Conservation (phyloP, 2,329 filamentous ascomycete species). For the Arthrobotrys conoides region DNA sequence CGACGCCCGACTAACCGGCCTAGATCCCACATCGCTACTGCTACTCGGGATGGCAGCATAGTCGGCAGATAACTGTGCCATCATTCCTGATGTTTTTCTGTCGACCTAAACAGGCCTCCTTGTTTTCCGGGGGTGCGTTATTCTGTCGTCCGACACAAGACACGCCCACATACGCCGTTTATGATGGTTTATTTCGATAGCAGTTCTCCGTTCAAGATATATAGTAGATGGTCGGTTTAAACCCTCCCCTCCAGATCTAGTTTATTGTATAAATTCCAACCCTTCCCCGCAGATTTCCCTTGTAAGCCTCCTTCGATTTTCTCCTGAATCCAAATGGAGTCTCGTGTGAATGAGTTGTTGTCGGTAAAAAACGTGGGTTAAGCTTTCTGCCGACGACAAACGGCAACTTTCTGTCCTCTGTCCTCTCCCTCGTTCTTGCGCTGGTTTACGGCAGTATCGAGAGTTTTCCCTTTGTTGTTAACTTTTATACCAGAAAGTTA, state of each 20-base stretch:
- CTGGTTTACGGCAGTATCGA: background rate
- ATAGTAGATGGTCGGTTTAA: background rate
- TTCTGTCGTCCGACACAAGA: background rate
- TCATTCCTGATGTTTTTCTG: conserved; percentile 6
- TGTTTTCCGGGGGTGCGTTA: background rate
- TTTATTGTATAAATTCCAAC: background rate
- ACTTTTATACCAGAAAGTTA: background rate
- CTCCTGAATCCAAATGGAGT: background rate
- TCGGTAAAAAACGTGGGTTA: background rate
- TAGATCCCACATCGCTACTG: conserved; percentile 33
- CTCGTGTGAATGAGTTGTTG: background rate
- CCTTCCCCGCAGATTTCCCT: background rate
- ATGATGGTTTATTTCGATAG: no score
- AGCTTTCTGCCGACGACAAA: conserved; percentile 1
- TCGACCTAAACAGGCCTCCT: background rate
- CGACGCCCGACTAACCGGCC: conserved; percentile 48
- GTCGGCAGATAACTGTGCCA: conserved; percentile 40
- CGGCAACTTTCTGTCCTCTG: background rate
- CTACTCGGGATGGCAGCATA: conserved; percentile 46
- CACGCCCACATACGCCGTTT: background rate
- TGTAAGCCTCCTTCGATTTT: background rate
- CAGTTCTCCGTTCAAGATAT: no score
- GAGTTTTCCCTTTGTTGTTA: background rate
- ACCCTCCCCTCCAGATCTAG: no score
- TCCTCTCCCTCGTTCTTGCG: background rate